Evolutionary conservation across 768 basidiomycete genomes (phyloP).

Genomic region (Psilocybe tampanensis): DNA sequence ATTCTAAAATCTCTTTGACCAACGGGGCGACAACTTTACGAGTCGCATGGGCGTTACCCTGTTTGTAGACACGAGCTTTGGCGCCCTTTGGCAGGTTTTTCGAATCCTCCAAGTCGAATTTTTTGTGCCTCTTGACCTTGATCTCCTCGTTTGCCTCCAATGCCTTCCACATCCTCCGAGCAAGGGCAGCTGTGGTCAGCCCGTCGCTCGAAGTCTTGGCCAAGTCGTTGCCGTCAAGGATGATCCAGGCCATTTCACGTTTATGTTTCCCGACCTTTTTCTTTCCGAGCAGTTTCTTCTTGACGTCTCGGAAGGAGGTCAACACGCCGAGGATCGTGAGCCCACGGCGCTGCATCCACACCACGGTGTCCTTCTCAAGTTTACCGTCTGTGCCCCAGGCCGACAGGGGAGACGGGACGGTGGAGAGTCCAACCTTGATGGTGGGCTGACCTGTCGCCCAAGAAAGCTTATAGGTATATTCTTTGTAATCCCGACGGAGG

Average conservation of each 20-base stretch:
- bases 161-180: slow-evolving; percentile 54
- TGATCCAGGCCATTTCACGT: slow-evolving; percentile 70
- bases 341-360: slow-evolving; percentile 68
- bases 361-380: slow-evolving; percentile 38
- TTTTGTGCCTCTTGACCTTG: slow-evolving; percentile 50
- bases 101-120: slow-evolving; percentile 36
- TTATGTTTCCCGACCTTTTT: slow-evolving; percentile 50
- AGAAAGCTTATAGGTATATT: slow-evolving; percentile 60
- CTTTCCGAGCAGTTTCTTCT: slow-evolving; percentile 35
- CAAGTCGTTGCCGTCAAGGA: slow-evolving; percentile 40
- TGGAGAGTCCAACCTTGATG: slow-evolving; percentile 76
- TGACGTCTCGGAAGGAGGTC: slow-evolving; percentile 62
- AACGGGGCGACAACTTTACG: slow-evolving; percentile 72
- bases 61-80: slow-evolving; percentile 59
- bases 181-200: slow-evolving; percentile 42
- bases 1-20: slow-evolving; percentile 52
- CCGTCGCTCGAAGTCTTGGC: slow-evolving; percentile 13
- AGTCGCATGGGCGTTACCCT: slow-evolving; percentile 62
- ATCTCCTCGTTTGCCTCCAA: slow-evolving; percentile 60
- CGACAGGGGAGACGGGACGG: slow-evolving; percentile 74
- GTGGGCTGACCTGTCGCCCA: slow-evolving; percentile 36
- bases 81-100: slow-evolving; percentile 34
- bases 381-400: slow-evolving; percentile 51
- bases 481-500: slow-evolving; percentile 94
- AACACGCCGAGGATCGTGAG: slow-evolving; percentile 79